Evolutionary conservation across 73 alveolate genomes (phyloP).

Genomic region (Stentor roeselii): DNA sequence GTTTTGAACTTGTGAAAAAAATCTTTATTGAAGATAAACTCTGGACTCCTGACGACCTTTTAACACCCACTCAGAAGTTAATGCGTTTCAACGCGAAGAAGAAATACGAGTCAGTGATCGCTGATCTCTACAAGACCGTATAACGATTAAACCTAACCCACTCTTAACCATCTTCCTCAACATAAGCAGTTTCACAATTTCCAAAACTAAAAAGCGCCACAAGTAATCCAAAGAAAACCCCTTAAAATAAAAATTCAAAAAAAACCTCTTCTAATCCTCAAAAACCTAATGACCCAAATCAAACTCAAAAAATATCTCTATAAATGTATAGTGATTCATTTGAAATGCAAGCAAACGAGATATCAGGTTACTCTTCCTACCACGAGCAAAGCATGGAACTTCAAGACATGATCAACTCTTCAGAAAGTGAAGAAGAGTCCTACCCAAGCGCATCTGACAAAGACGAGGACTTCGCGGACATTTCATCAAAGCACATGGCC

Average conservation of each 20-base stretch:
- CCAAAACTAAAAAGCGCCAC: neutral
- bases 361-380: neutral
- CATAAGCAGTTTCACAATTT: too few relatives aligned
- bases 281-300: neutral
- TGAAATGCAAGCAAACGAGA: neutral
- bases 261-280: neutral
- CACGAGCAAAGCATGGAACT: neutral
- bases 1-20: conserved; percentile 61
- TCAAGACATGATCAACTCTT: conserved; percentile 19
- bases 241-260: neutral
- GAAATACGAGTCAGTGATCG: conserved; percentile 41
- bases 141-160: too few relatives aligned
- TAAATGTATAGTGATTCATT: neutral
- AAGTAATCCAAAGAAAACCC: neutral
- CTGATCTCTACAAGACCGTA: conserved; percentile 50
- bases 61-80: conserved; percentile 71
- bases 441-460: conserved; percentile 14
- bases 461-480: conserved; percentile 19
- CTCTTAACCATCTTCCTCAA: too few relatives aligned
- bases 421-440: conserved; percentile 18
- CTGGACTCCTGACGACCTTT: conserved; percentile 56
- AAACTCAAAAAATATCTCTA: neutral
- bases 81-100: conserved; percentile 66
- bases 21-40: conserved; percentile 45
- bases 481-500: conserved; percentile 22